Evolutionary conservation across 345 rosid species (phyloP).

Genomic region (Syzygium aqueum): DNA sequence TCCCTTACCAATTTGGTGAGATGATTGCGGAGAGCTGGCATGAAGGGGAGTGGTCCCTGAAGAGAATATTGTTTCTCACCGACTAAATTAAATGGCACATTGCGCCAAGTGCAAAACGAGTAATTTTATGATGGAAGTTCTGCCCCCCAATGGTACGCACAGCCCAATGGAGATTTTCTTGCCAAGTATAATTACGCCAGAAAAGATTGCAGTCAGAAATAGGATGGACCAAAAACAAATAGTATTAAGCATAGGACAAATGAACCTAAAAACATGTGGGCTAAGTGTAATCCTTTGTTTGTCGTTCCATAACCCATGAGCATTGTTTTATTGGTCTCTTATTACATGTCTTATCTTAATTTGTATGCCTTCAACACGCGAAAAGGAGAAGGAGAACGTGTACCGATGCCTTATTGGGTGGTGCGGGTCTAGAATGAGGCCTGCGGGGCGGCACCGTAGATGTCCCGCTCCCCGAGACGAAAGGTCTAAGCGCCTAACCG

Average conservation of each 20-base stretch:
- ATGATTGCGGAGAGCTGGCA: no score
- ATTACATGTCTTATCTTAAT: neutral
- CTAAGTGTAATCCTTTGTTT: neutral
- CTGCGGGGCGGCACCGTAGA: neutral
- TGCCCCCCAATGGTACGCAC: no score
- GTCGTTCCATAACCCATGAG: neutral
- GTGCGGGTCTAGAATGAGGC: neutral
- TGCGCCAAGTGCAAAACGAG: no score
- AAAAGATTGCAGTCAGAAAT: no score
- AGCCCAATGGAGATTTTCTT: no score
- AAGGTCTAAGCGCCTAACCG: neutral
- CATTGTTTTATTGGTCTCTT: neutral
- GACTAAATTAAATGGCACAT: no score
- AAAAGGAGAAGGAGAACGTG: neutral
- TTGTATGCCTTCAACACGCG: neutral
- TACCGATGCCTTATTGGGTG: neutral
- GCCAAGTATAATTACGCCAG: no score
- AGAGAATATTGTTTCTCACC: no score
- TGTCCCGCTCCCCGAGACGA: neutral
- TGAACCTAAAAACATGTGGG: neutral
- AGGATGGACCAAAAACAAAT: no score
- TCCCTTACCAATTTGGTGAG: no score
- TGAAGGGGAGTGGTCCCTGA: no score
- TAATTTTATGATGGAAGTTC: no score
- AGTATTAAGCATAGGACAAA: neutral